Evolutionary conservation across 2,329 filamentous ascomycete genomes (phyloP).

Genomic region (Cladosporium colombiae): DNA sequence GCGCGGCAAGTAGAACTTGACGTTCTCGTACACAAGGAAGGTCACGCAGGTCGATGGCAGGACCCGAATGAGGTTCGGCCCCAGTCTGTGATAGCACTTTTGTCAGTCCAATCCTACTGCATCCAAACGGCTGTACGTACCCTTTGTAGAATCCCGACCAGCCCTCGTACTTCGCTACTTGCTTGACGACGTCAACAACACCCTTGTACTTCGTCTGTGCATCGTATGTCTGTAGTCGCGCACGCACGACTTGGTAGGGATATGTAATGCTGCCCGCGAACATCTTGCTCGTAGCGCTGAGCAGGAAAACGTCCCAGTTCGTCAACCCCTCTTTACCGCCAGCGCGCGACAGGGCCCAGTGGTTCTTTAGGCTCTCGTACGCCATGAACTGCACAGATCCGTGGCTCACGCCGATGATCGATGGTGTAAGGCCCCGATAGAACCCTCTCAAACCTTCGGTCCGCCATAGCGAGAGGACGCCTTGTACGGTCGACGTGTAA

Average conservation of each 20-base stretch:
- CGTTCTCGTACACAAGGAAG: constrained; percentile 96
- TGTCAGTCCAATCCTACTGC: background rate
- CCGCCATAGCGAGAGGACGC: constrained; percentile 64
- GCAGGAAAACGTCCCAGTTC: constrained; percentile 75
- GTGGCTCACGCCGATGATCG: constrained; percentile 83
- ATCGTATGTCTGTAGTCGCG: constrained; percentile 85
- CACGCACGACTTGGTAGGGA: constrained; percentile 89
- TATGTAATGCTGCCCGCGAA: constrained; percentile 90
- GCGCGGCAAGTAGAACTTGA: constrained; percentile 66
- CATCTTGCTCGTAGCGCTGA: constrained; percentile 80
- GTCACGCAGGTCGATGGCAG: constrained; percentile 95
- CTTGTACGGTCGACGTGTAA: constrained; percentile 75
- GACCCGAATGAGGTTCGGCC: constrained; percentile 86
- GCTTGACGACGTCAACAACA: constrained; percentile 68
- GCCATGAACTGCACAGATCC: constrained; percentile 95
- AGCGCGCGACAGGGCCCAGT: constrained; percentile 49
- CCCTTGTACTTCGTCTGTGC: constrained; percentile 72
- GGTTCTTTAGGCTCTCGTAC: constrained; percentile 75
- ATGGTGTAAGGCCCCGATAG: constrained; percentile 82
- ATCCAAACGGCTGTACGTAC: constrained; percentile 30
- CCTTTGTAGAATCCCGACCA: constrained; percentile 87
- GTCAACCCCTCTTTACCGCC: constrained; percentile 52
- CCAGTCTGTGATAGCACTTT: constrained; percentile 48
- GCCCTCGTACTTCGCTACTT: constrained; percentile 80
- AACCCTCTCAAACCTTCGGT: constrained; percentile 78